A percentile compares a stretch with the other conserved stretches of the same genome.
These are phyloP conservation scores for Penicillium atrosanguineum DNA, from an alignment of 495 filamentous ascomycete species.

Conservation along the genomic window DNA sequence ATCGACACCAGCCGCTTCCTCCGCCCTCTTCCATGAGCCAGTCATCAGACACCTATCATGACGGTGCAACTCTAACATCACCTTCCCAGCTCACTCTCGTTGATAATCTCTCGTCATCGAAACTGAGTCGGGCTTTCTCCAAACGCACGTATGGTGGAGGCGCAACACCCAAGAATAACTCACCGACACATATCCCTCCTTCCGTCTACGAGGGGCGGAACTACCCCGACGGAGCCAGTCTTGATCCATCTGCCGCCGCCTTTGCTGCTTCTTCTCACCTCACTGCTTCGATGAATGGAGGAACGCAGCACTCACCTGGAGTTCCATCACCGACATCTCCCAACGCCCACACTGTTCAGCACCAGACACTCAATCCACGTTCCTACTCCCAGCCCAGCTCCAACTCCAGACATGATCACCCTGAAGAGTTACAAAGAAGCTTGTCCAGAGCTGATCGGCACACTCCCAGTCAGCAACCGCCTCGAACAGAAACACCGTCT, in stretches of 20 bases:
- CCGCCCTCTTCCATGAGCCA: slow-evolving; percentile 37
- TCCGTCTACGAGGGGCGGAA: slow-evolving; percentile 53
- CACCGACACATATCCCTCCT: slow-evolving; percentile 72
- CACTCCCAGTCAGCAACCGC: slow-evolving; percentile 39
- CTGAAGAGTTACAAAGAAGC: slow-evolving; percentile 37
- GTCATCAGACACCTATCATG: slow-evolving; percentile 27
- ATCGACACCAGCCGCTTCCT: slow-evolving; percentile 84
- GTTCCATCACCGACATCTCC: slow-evolving; percentile 87
- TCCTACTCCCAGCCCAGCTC: slow-evolving; percentile 44
- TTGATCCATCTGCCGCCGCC: slow-evolving; percentile 65
- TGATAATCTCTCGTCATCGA: slow-evolving; percentile 24
- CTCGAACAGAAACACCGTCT: slow-evolving; percentile 36
- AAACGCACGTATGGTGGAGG: slow-evolving; percentile 84
- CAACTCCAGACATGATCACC: slow-evolving; percentile 40
- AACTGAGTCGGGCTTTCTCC: slow-evolving; percentile 57
- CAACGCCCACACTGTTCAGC: slow-evolving; percentile 45
- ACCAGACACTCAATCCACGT: slow-evolving; percentile 46
- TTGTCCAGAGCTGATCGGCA: slow-evolving; percentile 35
- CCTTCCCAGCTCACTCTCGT: slow-evolving; percentile 38
- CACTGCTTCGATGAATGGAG: slow-evolving; percentile 67
- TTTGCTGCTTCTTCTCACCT: slow-evolving; percentile 75
- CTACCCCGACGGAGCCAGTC: slow-evolving; percentile 47
- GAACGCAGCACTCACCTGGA: slow-evolving; percentile 62
- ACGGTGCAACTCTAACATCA: slow-evolving; percentile 42
- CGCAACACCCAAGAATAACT: slow-evolving; percentile 71